phyloP scores from a whole-genome alignment of 2,329 filamentous ascomycete species.

The Xylaria sp. region DNA sequence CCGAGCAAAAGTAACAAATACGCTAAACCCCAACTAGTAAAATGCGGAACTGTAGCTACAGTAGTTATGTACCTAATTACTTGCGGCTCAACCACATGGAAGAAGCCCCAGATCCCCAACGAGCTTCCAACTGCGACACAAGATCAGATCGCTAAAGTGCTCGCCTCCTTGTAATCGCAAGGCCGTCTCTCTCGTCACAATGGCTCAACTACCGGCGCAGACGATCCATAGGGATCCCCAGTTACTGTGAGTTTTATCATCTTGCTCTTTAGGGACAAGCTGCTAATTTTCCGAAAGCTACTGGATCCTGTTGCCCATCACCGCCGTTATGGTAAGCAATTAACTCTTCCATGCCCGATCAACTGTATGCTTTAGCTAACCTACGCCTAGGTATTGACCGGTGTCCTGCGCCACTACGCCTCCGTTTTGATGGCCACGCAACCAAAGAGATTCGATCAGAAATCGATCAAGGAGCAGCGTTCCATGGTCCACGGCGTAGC shows the following conservation, averaged over 20 bases:
- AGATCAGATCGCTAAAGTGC: conserved; percentile 7
- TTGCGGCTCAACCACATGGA: conserved; percentile 30
- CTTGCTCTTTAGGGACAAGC: not conserved
- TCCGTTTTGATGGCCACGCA: conserved; percentile 87
- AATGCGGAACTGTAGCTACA: too few species aligned
- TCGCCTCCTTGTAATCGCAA: conserved; percentile 20
- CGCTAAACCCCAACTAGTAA: too few species aligned
- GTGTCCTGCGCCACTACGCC: conserved; percentile 95
- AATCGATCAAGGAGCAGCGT: conserved; percentile 85
- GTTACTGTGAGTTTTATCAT: conserved; percentile 77
- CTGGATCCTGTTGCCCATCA: conserved; percentile 98
- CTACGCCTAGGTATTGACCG: conserved; percentile 78
- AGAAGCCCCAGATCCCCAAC: conserved; percentile 12
- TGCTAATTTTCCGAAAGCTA: conserved; percentile 70
- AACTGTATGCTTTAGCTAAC: conserved; percentile 10
- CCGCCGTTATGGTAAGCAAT: conserved; percentile 83
- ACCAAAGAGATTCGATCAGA: conserved; percentile 83
- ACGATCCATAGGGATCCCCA: conserved; percentile 99
- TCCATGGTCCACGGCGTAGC: conserved; percentile 85
- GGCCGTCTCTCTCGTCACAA: conserved; percentile 53
- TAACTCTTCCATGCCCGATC: conserved; percentile 23
- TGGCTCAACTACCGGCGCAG: conserved; percentile 89
- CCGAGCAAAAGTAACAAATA: too few species aligned
- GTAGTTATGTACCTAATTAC: not conserved
- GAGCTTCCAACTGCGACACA: conserved; percentile 15